Base-by-base conservation (phyloP, 2,329 filamentous ascomycete genomes). In the Chrysoporthe deuterocubensis region DNA sequence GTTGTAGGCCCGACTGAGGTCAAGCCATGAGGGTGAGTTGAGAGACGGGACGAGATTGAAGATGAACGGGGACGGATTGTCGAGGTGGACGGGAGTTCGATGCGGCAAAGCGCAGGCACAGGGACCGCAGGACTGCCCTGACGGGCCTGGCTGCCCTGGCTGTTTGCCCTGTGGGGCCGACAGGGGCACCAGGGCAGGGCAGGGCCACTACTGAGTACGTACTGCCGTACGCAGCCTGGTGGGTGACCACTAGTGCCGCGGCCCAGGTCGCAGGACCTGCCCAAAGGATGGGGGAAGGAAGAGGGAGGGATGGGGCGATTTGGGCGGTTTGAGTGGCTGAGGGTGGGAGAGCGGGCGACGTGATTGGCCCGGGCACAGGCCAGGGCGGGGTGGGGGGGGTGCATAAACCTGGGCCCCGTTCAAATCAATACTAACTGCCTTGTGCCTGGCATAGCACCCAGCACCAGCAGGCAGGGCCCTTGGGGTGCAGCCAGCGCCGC, bases 31-130 rank as follows among this genome's bases (percentile, higher is more conserved):
- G 32, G 26, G 26, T 26, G 21, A 44, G n/a, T 21, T 40, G 42
- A 40, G 43, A 43, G 59, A 61, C 59, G 59, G 59, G 59, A 61
- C 59, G 59, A 48, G 59, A 60, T 43, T 42, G 37, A n/a, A 59
- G 57, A 59, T 42, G 42, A 42, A 61, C 40, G 26, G 40, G 42
- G 43, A 46, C 54, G 40, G 43, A 48, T 46, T 46, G 26, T 26
- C 26, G 59, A 61, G 59, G 48, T 46, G 59, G 48, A 34, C 59
- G 43, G 59, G 59, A 18, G 21, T 18, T 61, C 59, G 43, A 34
- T 11, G 42, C 59, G 26, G 59, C 42, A 48, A 26, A 26, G 26
- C 13, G 32, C 50, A 54, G 13, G 54, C 54, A 57, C 54, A 57
- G 34, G 48, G 34, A 56, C 26, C 54, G 40, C 54, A 57, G 18